These are phyloP conservation scores for Boletales sp. DNA, from an alignment of 768 basidiomycete species.

Conservation along the genomic window DNA sequence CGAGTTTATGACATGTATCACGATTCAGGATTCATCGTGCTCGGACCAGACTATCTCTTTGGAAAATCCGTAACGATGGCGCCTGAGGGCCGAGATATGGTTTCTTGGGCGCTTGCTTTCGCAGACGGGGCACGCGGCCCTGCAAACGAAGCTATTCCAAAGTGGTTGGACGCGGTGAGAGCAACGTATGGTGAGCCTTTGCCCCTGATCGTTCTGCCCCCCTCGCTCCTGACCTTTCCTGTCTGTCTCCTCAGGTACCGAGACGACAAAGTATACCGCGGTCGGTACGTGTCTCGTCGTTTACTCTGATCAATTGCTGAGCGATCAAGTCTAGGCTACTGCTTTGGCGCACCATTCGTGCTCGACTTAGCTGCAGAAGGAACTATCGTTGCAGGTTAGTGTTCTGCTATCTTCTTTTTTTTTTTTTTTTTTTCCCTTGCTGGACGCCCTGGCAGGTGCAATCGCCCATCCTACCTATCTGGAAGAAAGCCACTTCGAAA, in stretches of 20 bases:
- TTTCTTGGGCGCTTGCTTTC: conserved; percentile 34
- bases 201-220: not conserved
- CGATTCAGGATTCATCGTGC: conserved; percentile 48
- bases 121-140: conserved; percentile 19
- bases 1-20: too few species aligned
- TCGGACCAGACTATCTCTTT: conserved; percentile 61
- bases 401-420: not conserved
- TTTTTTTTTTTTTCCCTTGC: not conserved
- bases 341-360: conserved; percentile 51
- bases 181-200: conserved; percentile 39
- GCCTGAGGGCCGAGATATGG: conserved; percentile 27
- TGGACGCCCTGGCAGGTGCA: conserved; percentile 30
- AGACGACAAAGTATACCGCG: conserved; percentile 38
- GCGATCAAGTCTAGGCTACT: conserved; percentile 41
- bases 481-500: conserved; percentile 50
- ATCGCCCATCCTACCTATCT: conserved; percentile 51
- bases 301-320: too few species aligned
- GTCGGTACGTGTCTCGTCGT: conserved; percentile 34
- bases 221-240: too few species aligned
- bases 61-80: conserved; percentile 42
- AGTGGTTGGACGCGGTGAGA: conserved; percentile 51
- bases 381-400: conserved; percentile 42
- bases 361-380: conserved; percentile 43
- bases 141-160: conserved; percentile 39
- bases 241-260: conserved; percentile 13